Conservation (phyloP, 345 rosid species). For the Stellera chamaejasme region DNA sequence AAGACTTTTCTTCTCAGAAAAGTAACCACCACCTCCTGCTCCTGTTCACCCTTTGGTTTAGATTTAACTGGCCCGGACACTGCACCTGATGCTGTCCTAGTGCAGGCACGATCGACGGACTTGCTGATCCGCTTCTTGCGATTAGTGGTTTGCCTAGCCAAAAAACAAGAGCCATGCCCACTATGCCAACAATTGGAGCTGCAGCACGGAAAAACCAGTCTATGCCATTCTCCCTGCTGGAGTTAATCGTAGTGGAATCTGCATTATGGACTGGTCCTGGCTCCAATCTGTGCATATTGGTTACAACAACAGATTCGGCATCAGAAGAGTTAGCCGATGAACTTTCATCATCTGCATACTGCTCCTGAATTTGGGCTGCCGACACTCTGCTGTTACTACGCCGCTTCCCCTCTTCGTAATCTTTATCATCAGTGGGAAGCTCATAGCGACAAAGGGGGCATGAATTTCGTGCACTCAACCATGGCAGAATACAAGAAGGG, state of each 20-base stretch:
- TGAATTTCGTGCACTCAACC: slow-evolving; percentile 81
- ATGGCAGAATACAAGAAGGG: slow-evolving; percentile 67
- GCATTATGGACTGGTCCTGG: slow-evolving; percentile 17
- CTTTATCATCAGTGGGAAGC: slow-evolving; percentile 83
- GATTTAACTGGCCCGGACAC: slow-evolving; percentile 10
- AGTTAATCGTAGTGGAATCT: slow-evolving; percentile 9
- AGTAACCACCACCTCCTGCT: slow-evolving; percentile 80
- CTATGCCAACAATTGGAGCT: slow-evolving; percentile 70
- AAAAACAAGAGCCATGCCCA: slow-evolving; percentile 59
- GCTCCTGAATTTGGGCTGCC: slow-evolving; percentile 28
- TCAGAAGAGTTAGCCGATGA: slow-evolving; percentile 31
- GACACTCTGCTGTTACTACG: slow-evolving; percentile 16
- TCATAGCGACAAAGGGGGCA: slow-evolving; percentile 92
- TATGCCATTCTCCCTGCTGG: slow-evolving; percentile 26
- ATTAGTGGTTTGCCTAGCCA: slow-evolving; percentile 53
- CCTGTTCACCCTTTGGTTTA: slow-evolving; percentile 43
- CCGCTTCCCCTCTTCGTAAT: slow-evolving; percentile 67
- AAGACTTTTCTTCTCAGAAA: slow-evolving; percentile 23
- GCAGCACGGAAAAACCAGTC: slow-evolving; percentile 51
- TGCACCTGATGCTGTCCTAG: slow-evolving; percentile 16
- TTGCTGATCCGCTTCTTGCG: slow-evolving; percentile 26
- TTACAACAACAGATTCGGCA: slow-evolving; percentile 27
- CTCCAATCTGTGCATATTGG: slow-evolving; percentile 14
- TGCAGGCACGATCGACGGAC: slow-evolving; percentile 14
- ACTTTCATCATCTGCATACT: slow-evolving; percentile 34